Evolutionary conservation across 2,329 filamentous ascomycete genomes (phyloP), one percentile per base, ranked within the genome.

Genomic region (Ramichloridium luteum): DNA sequence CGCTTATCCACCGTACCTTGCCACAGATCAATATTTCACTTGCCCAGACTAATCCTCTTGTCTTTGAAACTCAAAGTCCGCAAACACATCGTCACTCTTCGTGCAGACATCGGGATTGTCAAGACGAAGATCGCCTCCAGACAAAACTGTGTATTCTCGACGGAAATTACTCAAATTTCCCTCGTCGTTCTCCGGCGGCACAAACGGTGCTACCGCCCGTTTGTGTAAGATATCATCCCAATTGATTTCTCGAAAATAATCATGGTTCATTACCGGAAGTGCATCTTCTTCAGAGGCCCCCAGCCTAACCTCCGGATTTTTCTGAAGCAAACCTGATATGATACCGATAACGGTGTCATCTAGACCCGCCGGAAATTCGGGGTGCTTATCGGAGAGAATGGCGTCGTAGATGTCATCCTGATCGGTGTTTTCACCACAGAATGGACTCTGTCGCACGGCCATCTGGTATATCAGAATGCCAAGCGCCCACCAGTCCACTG

Each of bases 401-500:
- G 20, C 20, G n/a, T 23, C 20, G n/a, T 23, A 23, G n/a, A 23
- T n/a, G 8, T 23, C 20, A 23, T 23, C 20, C 20, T 8, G 20
- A 23, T 23, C 20, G n/a, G n/a, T n/a, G n/a, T n/a, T n/a, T 8
- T 23, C 20, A 23, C 20, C 20, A 8, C n/a, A 8, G 20, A 23
- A 23, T 8, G 20, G 20, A 8, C n/a, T n/a, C n/a, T 23, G 8
- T 8, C 20, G 20, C 20, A 23, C 8, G 8, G n/a, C 8, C 20
- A 23, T 23, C 20, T 23, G 20, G 20, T 23, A 23, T 8, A 23
- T 8, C n/a, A n/a, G 8, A n/a, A 23, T 23, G n/a, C 20, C 20
- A 23, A 23, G n/a, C 20, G 20, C 20, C 20, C 20, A 23, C 20
- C 20, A 23, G n/a, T 23, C 20, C n/a, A n/a, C 20, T n/a, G 20